Percentiles rank a stretch among this genome's conserved stretches.
These are phyloP conservation scores for Arthrobotrys sphaeroides DNA, from an alignment of 2,329 filamentous ascomycete species.

Conservation along the genomic window DNA sequence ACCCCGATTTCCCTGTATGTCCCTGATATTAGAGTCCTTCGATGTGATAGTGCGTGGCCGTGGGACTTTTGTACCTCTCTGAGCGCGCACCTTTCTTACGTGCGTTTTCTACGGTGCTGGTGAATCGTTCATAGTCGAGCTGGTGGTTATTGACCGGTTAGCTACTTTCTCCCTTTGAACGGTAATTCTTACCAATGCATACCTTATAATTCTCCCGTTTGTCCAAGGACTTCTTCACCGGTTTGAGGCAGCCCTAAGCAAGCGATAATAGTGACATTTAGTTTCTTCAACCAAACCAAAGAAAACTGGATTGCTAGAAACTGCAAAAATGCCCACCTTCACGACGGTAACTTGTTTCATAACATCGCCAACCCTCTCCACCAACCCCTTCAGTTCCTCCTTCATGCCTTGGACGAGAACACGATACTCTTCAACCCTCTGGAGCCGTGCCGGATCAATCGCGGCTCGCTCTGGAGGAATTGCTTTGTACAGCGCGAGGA, in stretches of 20 bases:
- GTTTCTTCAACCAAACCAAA: no score
- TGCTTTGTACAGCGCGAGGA: constrained; percentile 27
- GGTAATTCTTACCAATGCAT: constrained; percentile 1
- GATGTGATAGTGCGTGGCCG: no score
- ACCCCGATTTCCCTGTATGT: constrained; percentile 70
- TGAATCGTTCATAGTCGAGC: constrained; percentile 81
- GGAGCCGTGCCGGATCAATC: constrained; percentile 27
- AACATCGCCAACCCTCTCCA: constrained; percentile 6
- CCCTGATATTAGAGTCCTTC: neutral
- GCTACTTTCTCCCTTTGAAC: constrained; percentile 46
- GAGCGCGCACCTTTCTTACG: constrained; percentile 71
- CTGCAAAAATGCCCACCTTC: constrained; percentile 6
- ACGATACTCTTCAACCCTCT: constrained; percentile 38
- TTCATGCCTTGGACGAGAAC: constrained; percentile 31
- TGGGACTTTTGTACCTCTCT: constrained; percentile 20
- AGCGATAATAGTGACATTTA: no score
- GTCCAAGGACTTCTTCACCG: constrained; percentile 83
- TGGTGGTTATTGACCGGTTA: constrained; percentile 58
- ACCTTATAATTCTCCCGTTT: constrained; percentile 82
- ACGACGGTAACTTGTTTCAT: constrained; percentile 25
- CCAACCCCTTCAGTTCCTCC: constrained; percentile 22
- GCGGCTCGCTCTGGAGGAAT: constrained; percentile 33
- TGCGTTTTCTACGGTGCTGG: constrained; percentile 74
- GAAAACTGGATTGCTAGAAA: no score
- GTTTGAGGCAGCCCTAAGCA: constrained; percentile 64